Evolutionary conservation across 139 green algal species (phyloP), one percentile per base, ranked within the genome.

Genomic region (Trebouxia sp.): DNA sequence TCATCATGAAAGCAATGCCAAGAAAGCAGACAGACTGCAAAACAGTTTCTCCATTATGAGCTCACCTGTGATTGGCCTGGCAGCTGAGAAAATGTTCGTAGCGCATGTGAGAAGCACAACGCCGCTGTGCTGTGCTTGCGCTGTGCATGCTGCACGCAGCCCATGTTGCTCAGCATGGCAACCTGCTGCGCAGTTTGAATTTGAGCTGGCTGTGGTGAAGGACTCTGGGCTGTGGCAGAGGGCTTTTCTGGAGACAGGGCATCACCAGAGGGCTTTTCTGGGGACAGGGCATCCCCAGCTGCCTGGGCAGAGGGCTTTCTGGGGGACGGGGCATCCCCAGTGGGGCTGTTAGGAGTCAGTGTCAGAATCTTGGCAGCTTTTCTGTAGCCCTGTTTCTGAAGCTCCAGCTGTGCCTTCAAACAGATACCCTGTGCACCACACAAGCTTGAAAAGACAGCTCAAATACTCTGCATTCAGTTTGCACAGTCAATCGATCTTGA

Each of bases 331-430:
- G 32, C 43, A 24, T 26, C 43, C 30, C 11, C 47, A 22, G n/a
- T 26, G 42, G 45, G 26, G 15, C 11, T 45, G 30, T 15, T 45
- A 14, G 62, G 32, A 17, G 12, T 41, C 32, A 72, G 9, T 0
- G 62, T 72, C 62, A 79, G 47, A 14, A 79, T 62, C 28, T n/a
- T 62, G 74, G 74, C 74, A 17, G 74, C 45, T 43, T 65, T 79
- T 30, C 47, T 35, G 47, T 79, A 67, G 45, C 15, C 43, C 26
- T 79, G 74, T 28, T 47, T 37, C 74, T 66, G 43, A 43, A 66
- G 47, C 74, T 79, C 74, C 7, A 79, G 74, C 74, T 79, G 43
- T 45, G 74, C 74, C n/a, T 65, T 79, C 30, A 79, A 47, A 24
- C 45, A 62, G 5, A 66, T 51, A 0, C 74, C 74, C 74, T 79